phyloP scores from a whole-genome alignment of 208 protist species.

The Tetramitus jugosus region DNA sequence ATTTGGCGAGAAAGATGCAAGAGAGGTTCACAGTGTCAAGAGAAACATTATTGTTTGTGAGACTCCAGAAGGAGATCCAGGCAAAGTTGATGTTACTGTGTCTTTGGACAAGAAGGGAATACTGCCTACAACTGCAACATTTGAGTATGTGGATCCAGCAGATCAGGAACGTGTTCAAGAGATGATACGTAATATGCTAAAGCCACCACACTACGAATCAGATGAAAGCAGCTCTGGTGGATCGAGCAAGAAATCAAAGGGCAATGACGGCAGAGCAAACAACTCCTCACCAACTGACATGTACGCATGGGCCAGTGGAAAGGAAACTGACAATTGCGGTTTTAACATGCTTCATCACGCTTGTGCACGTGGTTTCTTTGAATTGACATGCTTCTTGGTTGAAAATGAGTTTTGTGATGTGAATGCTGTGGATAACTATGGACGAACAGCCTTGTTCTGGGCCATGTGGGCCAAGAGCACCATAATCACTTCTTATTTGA shows the following conservation, averaged over 20 bases:
- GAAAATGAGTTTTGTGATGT: neutral
- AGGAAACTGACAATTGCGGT: neutral
- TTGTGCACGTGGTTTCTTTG: neutral
- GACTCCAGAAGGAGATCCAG: neutral
- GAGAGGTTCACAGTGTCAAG: neutral
- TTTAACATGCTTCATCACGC: neutral
- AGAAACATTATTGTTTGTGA: slow-evolving; percentile 16
- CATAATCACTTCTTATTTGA: neutral
- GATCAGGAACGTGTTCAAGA: neutral
- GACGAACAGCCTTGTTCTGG: slow-evolving; percentile 1
- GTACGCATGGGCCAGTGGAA: neutral
- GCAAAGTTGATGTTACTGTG: neutral
- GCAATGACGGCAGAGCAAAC: too few species aligned
- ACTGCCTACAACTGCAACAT: neutral
- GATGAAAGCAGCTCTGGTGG: neutral
- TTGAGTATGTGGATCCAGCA: neutral
- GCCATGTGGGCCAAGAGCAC: neutral
- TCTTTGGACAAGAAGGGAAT: neutral
- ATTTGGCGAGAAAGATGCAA: neutral
- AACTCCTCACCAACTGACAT: neutral
- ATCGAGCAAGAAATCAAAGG: too few species aligned
- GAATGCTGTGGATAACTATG: neutral
- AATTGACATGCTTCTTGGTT: neutral
- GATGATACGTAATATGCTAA: neutral
- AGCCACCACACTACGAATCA: neutral